Percentiles rank a stretch among this genome's conserved stretches.
Conservation (phyloP, 441 rosid genomes). For the Daphne laureola region DNA sequence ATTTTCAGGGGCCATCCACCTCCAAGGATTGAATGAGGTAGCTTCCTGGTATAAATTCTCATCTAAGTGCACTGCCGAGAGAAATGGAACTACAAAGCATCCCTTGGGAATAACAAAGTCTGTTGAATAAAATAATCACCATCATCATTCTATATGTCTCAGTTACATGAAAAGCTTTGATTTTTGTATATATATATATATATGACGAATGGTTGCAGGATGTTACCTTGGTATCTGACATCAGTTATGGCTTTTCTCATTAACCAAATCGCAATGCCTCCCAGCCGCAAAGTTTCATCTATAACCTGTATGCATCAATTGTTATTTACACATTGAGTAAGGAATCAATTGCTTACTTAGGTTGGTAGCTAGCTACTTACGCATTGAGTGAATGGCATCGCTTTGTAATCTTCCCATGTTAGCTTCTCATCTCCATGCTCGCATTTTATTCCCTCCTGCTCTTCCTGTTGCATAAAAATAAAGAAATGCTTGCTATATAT, state of each 20-base stretch:
- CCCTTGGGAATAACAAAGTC: slow-evolving; percentile 75
- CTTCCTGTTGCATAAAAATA: slow-evolving; percentile 34
- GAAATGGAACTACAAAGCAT: slow-evolving; percentile 72
- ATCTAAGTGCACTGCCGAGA: slow-evolving; percentile 75
- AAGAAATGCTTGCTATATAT: no score
- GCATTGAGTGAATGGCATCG: slow-evolving; percentile 77
- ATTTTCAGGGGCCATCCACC: slow-evolving; percentile 72
- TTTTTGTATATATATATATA: background rate
- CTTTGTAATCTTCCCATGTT: slow-evolving; percentile 70
- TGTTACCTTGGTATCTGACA: slow-evolving; percentile 50
- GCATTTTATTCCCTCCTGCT: slow-evolving; percentile 34
- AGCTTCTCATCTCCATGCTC: slow-evolving; percentile 21
- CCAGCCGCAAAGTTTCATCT: slow-evolving; percentile 75
- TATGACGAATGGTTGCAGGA: background rate
- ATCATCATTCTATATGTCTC: background rate
- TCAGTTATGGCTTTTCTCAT: slow-evolving; percentile 83
- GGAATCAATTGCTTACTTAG: background rate
- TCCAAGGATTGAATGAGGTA: slow-evolving; percentile 63
- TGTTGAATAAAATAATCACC: slow-evolving; percentile 16
- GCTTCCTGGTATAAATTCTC: slow-evolving; percentile 48
- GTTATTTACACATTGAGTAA: background rate
- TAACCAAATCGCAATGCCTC: slow-evolving; percentile 83
- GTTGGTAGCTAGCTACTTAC: slow-evolving; percentile 28
- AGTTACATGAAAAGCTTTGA: background rate
- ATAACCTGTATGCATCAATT: slow-evolving; percentile 39